Evolutionary conservation across 208 protist genomes (phyloP), one percentile per base, ranked within the genome.

Genomic region (Acanthamoeba sp.): DNA sequence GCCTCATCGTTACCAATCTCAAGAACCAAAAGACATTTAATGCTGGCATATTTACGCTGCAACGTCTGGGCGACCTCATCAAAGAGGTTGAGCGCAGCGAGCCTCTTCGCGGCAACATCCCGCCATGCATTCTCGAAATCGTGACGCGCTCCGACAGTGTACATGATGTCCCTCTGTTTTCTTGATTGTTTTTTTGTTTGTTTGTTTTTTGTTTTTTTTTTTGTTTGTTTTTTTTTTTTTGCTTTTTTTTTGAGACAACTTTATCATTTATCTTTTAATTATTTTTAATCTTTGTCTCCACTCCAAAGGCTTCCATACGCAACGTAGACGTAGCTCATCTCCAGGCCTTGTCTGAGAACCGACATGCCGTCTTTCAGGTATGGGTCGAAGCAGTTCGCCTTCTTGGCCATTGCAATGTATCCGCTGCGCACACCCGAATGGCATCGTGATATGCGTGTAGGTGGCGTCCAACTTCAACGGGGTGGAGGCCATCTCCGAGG

Each of bases 381-480:
- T 36, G n/a, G n/a, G n/a, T n/a, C n/a, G n/a, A n/a, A n/a, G n/a
- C n/a, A n/a, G n/a, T n/a, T n/a, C n/a, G n/a, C n/a, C n/a, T n/a
- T n/a, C n/a, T n/a, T n/a, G n/a, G n/a, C n/a, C n/a, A n/a, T n/a
- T n/a, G n/a, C n/a, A n/a, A n/a, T n/a, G n/a, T n/a, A n/a, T n/a
- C n/a, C n/a, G n/a, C n/a, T n/a, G n/a, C n/a, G n/a, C n/a, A n/a
- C n/a, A n/a, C n/a, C n/a, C n/a, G n/a, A n/a, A n/a, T n/a, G n/a
- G n/a, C n/a, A n/a, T n/a, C n/a, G n/a, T n/a, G n/a, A n/a, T n/a
- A n/a, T n/a, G n/a, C n/a, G n/a, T 69, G 48, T 55, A 85, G 76
- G 90, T 93, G 90, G 90, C 90, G 36, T 93, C 90, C 59, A 93
- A 93, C 42, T 93, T 93, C 66, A 93, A 93, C 90, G 66, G 90